Percentiles rank a stretch among this genome's conserved stretches.
phyloP scores from a whole-genome alignment of 805 yeast genomes.

The Jamesozyma gamospora region DNA sequence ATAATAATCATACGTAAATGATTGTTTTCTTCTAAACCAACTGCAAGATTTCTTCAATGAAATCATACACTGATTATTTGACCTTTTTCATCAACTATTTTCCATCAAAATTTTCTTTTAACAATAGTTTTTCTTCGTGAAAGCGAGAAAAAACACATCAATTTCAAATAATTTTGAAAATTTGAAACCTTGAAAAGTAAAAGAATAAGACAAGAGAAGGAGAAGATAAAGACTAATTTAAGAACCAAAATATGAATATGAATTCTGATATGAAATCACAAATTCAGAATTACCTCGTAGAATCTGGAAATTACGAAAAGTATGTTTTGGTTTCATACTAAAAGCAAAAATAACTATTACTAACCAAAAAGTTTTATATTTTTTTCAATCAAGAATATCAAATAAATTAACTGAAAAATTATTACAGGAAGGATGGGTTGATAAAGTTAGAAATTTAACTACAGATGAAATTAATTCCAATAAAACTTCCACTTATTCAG shows the following conservation, averaged over 20 bases:
- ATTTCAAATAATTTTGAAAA: no score
- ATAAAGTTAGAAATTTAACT: slow-evolving; percentile 56
- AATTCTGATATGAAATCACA: slow-evolving; percentile 36
- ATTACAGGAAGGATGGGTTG: slow-evolving; percentile 79
- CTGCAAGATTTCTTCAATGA: no score
- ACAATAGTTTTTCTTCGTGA: no score
- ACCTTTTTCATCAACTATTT: no score
- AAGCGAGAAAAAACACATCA: no score
- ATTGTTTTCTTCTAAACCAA: no score
- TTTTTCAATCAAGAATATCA: slow-evolving; percentile 36
- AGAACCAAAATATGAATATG: slow-evolving; percentile 6
- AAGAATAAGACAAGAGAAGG: no score
- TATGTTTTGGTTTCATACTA: slow-evolving; percentile 14
- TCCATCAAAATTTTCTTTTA: no score
- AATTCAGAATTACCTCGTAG: slow-evolving; percentile 60
- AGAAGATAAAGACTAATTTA: no score
- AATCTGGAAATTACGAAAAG: slow-evolving; percentile 73
- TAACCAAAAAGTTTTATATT: slow-evolving; percentile 1
- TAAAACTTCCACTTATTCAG: slow-evolving; percentile 40
- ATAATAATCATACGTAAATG: no score
- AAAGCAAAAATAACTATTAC: background rate
- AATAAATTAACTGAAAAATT: slow-evolving; percentile 52
- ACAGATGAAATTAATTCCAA: slow-evolving; percentile 35
- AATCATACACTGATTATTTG: no score
- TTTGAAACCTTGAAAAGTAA: no score